Percentiles rank a stretch among this genome's conserved stretches.
phyloP scores from a whole-genome alignment of 257 asterid species.

The Fraxinus quadrangulata region DNA sequence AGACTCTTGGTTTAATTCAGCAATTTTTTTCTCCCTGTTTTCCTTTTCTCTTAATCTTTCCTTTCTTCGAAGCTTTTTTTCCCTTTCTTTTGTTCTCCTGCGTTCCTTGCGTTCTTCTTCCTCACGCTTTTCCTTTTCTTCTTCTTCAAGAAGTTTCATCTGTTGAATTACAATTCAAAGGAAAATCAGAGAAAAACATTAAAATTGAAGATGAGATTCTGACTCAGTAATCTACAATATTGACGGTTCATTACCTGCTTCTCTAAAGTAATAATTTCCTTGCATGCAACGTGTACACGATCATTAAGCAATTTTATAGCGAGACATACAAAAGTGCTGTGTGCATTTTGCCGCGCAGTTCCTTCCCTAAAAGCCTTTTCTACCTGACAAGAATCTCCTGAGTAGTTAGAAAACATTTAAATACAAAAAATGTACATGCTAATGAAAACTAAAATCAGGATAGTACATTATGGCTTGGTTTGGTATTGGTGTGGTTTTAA shows the following conservation, averaged over 20 bases:
- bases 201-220: constrained; percentile 16
- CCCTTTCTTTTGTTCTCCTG: constrained; percentile 83
- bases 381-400: constrained; percentile 56
- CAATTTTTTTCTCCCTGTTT: constrained; percentile 60
- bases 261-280: constrained; percentile 88
- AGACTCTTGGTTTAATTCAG: constrained; percentile 42
- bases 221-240: constrained; percentile 21
- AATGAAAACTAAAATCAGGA: constrained; percentile 10
- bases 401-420: constrained; percentile 28
- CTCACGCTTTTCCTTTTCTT: constrained; percentile 94
- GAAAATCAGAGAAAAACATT: constrained; percentile 29
- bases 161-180: constrained; percentile 37
- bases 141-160: constrained; percentile 98
- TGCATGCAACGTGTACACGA: constrained; percentile 90
- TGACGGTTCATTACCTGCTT: constrained; percentile 68
- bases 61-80: constrained; percentile 86
- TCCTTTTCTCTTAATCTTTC: constrained; percentile 89
- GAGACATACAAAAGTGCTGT: constrained; percentile 92
- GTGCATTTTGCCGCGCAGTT: constrained; percentile 99
- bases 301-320: constrained; percentile 88
- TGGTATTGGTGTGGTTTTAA: not conserved
- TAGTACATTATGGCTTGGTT: not conserved
- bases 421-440: constrained; percentile 21
- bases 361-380: constrained; percentile 99
- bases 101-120: constrained; percentile 90